Base-by-base conservation (phyloP, 306 rosid genomes). In the Acacia acuminata region DNA sequence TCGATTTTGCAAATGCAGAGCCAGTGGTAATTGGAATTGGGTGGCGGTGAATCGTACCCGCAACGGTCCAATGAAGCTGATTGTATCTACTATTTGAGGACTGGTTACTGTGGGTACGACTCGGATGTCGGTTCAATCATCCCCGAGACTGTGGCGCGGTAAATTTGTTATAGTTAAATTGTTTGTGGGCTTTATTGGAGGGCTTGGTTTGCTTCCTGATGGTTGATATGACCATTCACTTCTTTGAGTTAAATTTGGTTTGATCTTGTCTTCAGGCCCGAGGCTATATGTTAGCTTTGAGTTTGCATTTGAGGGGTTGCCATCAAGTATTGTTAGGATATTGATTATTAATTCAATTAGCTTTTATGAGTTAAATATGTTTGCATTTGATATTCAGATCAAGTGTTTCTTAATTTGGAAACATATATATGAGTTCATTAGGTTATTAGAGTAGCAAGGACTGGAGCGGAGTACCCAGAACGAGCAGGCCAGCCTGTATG, bases 71-170 rank as follows among this genome's bases (percentile, higher is more conserved):
- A 90, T 61, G 99, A 90, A 84, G 91, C 94, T 68, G 91, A 96
- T 89, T 94, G 99, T 88, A 94, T 87, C 83, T 87, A 89, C 86
- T 96, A 89, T 82, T 75, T 96, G 85, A 88, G 90, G 65, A 96
- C 98, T 11, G 99, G 99, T 32, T 79, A 76, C 83, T 96, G 99
- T 85, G 99, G 97, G 60, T 96, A 90, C 71, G 98, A 97, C 87
- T 51, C 94, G 0, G 99, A 69, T 96, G 99, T 87, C 96, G 99
- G 86, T 96, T 88, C 88, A 96, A 96, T 80, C 98, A 96, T 88
- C 99, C 99, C 42, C 97, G 90, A 82, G 93, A 94, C 86, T 94
- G 97, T 81, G 82, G 77, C 77, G 82, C 86, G 91, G 98, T 96
- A 91, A 90, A 47, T 74, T 77, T 79, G 6, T 84, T 36, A 1